Evolutionary conservation across 192 early-diverging fungal genomes (phyloP), one percentile per base, ranked within the genome.

Genomic region (Coemansia sp.): DNA sequence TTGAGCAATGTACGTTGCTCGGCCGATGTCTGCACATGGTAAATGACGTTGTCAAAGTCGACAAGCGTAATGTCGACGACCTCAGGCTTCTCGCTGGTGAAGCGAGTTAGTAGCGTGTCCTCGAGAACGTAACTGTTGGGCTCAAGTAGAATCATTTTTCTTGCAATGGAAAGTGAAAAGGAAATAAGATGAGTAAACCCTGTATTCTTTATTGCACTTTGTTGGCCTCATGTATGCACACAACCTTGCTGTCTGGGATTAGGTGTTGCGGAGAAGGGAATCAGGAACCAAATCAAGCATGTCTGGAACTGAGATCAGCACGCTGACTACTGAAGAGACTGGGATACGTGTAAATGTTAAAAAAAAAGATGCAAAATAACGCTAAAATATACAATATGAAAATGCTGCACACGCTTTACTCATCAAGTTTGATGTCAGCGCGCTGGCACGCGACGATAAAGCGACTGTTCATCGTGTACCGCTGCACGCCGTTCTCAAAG

Each of bases 21-120:
- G 12, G 74, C 75, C 31, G 86, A 72, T 12, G 92, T 95, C 32
- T 90, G 84, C 65, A 98, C 68, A 63, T 86, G 87, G 86, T 97
- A 99, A 14, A 87, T 81, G 25, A 98, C 96, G 55, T 96, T 95
- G 86, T 99, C 98, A 85, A 99, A 98, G 80, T 99, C 98, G 34
- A 95, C 94, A 55, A 97, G 85, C 39, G 86, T 92, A 70, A 95
- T 87, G 72, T 91, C 87, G 14, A 94, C 73, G 8, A 84, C 69
- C 53, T 92, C 92, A 9, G 82, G 82, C 75, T 93, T 91, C 53
- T 88, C 88, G 67, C 87, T 88, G 68, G 39, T 82, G 72, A 90
- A 88, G 41, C 86, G 86, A 38, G 85, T 71, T 45, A 86, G 58
- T 38, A 90, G 82, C 11, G 89, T 87, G 55, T 90, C 87, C 42